Evolutionary conservation across 2,329 filamentous ascomycete genomes (phyloP), one percentile per base, ranked within the genome.

Genomic region (Aspergillus sojae): DNA sequence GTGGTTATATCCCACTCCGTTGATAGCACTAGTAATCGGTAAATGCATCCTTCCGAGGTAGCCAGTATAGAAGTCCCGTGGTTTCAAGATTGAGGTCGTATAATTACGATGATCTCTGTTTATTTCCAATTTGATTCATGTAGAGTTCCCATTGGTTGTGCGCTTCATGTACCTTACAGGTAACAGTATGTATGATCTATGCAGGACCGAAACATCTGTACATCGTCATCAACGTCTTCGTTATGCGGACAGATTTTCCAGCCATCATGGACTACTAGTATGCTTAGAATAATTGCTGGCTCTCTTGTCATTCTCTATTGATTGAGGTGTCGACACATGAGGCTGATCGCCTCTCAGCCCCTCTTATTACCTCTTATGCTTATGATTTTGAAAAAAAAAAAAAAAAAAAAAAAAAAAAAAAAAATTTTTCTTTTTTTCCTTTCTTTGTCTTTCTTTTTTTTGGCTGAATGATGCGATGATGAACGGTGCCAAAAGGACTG

Each of bases 181-280:
- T 55, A 55, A 55, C 52, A 39, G 52, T 55, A 26, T 41, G 52
- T 55, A 55, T 55, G 52, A 26, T 55, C 32, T 16, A 55, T 55
- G 52, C 52, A 55, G 52, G 52, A 55, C 39, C 52, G 34, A 55
- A 55, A 55, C 52, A 55, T 45, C 19, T 21, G 41, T 34, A 36
- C 50, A 54, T 54, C 52, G 10, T 34, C 32, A 54, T 36, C n/a
- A 36, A 9, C 23, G 19, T 34, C 26, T 5, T n/a, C 2, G 14
- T n/a, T 10, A 19, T n/a, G 48, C 14, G 9, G 46, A 28, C 14
- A 30, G 26, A 50, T 30, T 19, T n/a, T 48, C 45, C 12, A 48
- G 45, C 26, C 26, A 28, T 50, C 46, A 32, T 48, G 5, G 14
- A 36, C 39, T 9, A 19, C 16, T n/a, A 6, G 12, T 36, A 48